Evolutionary conservation across 306 rosid species (phyloP), one percentile per base, ranked within the genome.

Genomic region (Prinsepia uniflora): DNA sequence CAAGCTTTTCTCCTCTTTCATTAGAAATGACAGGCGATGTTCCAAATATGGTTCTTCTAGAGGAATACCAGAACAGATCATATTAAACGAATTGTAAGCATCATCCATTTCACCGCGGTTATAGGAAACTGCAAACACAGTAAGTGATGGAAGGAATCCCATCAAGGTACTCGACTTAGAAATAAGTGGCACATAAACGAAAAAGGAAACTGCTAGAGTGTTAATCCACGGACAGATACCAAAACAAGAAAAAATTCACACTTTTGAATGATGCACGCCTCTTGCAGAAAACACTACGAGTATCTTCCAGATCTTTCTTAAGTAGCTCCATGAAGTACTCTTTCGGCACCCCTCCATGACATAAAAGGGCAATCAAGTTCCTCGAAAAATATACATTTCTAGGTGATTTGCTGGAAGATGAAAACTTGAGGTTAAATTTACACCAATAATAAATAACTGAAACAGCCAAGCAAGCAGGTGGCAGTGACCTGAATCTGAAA

Each of bases 321-420:
- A 92, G 89, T 74, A 81, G 18, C 44, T 78, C 76, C 84, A 77
- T 70, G 84, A 92, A 92, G 74, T 78, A 88, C 17, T 86, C 86
- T 48, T 84, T 75, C 39, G 87, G 92, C 39, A 92, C 96, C 46
- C 98, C 96, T 76, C 98, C 98, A 72, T 83, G 81, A 81, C 85
- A 85, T 53, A 92, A 75, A 70, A 90, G 92, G 64, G 88, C 87
- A 56, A 88, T 85, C 53, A 92, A 84, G 72, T 65, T 0, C 84
- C 65, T 84, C 0, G 92, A 88, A 60, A 92, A 79, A 63, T 46
- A 82, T 10, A 90, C 5, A 75, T 70, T 84, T 60, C 81, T 82
- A 3, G 87, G 91, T 2, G 66, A 68, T 47, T 76, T 75, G 72
- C 98, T 92, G 96, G 70, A 77, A 82, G 69, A 83, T 53, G 52